These are phyloP conservation scores for Fusarium heterosporum DNA, from an alignment of 2,329 filamentous ascomycete genomes.

Conservation along the genomic window DNA sequence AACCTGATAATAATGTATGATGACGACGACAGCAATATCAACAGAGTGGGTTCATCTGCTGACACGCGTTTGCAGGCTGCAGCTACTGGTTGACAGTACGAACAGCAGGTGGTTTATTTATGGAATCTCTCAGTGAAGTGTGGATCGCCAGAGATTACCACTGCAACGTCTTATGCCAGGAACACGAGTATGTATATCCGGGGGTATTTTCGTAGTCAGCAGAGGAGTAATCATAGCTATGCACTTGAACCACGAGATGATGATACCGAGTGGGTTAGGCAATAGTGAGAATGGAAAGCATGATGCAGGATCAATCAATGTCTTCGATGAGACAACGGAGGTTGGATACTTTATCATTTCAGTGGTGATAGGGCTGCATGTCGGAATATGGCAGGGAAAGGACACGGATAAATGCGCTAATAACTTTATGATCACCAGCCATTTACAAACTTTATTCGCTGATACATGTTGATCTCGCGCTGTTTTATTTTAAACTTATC, in stretches of 20 bases:
- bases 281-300: neutral
- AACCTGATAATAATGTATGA: neutral
- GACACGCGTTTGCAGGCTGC: neutral
- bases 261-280: neutral
- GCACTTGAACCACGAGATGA: slow-evolving; percentile 8
- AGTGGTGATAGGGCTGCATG: slow-evolving; percentile 26
- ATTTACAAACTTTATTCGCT: neutral
- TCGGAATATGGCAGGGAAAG: slow-evolving; percentile 13
- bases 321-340: slow-evolving; percentile 9
- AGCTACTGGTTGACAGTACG: neutral
- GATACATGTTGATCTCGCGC: neutral
- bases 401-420: neutral
- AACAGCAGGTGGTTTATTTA: slow-evolving; percentile 32
- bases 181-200: slow-evolving; percentile 9
- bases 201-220: slow-evolving; percentile 4
- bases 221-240: slow-evolving; percentile 9
- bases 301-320: slow-evolving; percentile 2
- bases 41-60: slow-evolving; percentile 14
- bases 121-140: slow-evolving; percentile 27
- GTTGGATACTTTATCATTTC: slow-evolving; percentile 6
- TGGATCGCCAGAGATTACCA: slow-evolving; percentile 36
- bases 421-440: neutral
- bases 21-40: slow-evolving; percentile 28
- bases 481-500: neutral
- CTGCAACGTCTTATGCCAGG: slow-evolving; percentile 26